phyloP scores from a whole-genome alignment of 495 filamentous ascomycete genomes.

The Aspergillus biplanus region DNA sequence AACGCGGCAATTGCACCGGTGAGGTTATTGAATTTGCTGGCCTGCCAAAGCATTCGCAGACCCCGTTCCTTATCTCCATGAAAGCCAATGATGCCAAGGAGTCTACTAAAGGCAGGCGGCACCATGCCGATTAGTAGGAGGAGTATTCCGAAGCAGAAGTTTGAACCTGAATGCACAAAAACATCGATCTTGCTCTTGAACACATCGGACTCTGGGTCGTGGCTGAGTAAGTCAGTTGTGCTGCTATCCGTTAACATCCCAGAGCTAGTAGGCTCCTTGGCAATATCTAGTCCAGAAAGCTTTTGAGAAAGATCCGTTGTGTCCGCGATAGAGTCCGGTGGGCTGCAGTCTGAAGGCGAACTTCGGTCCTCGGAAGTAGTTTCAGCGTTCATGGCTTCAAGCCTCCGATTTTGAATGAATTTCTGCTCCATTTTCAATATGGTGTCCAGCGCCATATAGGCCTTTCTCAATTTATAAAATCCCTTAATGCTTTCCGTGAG shows the following conservation, averaged over 20 bases:
- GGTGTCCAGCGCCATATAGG: slow-evolving; percentile 79
- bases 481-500: slow-evolving; percentile 88
- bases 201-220: slow-evolving; percentile 55
- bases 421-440: slow-evolving; percentile 68
- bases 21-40: slow-evolving; percentile 82
- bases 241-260: slow-evolving; percentile 24
- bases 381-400: slow-evolving; percentile 24
- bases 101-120: slow-evolving; percentile 81
- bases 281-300: slow-evolving; percentile 38
- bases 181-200: slow-evolving; percentile 75
- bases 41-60: slow-evolving; percentile 87
- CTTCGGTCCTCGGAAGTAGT: slow-evolving; percentile 6
- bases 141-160: slow-evolving; percentile 86
- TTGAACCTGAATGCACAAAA: slow-evolving; percentile 86
- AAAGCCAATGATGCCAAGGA: slow-evolving; percentile 90
- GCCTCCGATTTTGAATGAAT: slow-evolving; percentile 49
- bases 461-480: slow-evolving; percentile 92
- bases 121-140: slow-evolving; percentile 87
- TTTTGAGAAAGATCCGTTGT: slow-evolving; percentile 31
- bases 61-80: slow-evolving; percentile 86
- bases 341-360: not conserved
- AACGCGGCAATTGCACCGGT: slow-evolving; percentile 89
- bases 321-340: slow-evolving; percentile 15
- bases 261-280: slow-evolving; percentile 14
- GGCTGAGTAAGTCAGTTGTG: slow-evolving; percentile 40